Evolutionary conservation across 179 eudicot genomes (phyloP).

Genomic region (Monotropa hypopitys): DNA sequence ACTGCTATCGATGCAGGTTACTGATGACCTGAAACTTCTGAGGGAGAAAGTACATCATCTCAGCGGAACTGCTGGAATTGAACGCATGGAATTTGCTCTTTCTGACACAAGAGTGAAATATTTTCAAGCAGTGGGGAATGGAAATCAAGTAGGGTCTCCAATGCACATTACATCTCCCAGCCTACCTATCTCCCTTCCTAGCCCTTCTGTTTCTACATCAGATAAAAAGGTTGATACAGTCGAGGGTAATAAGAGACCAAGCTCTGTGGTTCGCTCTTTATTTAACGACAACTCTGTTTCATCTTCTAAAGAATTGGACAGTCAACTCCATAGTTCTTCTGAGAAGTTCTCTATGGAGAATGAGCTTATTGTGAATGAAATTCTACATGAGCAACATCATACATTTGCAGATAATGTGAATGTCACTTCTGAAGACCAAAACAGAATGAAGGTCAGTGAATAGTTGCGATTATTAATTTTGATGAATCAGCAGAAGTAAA

Average conservation of each 20-base stretch:
- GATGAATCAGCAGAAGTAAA: background rate
- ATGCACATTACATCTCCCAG: constrained; percentile 45
- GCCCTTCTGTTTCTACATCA: constrained; percentile 21
- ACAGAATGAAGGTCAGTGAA: constrained; percentile 41
- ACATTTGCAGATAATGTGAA: constrained; percentile 35
- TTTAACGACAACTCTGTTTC: constrained; percentile 35
- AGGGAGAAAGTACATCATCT: constrained; percentile 71
- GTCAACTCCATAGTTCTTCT: constrained; percentile 12
- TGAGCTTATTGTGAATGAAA: constrained; percentile 68
- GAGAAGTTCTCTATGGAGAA: constrained; percentile 39
- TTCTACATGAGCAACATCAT: constrained; percentile 50
- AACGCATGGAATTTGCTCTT: constrained; percentile 74
- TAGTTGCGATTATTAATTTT: constrained; percentile 9
- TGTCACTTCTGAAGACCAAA: constrained; percentile 29
- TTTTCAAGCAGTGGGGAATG: constrained; percentile 51
- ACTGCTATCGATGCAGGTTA: constrained; percentile 34
- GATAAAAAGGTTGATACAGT: constrained; percentile 16
- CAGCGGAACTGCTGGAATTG: constrained; percentile 76
- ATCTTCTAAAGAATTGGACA: constrained; percentile 22
- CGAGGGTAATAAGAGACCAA: constrained; percentile 20
- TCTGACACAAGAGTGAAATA: constrained; percentile 49
- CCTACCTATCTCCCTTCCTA: constrained; percentile 25
- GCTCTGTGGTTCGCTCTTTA: constrained; percentile 54
- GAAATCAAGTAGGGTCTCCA: constrained; percentile 42
- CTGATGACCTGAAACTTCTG: constrained; percentile 70